A percentile compares a stretch with the other conserved stretches of the same genome.
These are phyloP conservation scores for Pholiota adiposa DNA, from an alignment of 1,284 basidiomycete species.

Conservation along the genomic window DNA sequence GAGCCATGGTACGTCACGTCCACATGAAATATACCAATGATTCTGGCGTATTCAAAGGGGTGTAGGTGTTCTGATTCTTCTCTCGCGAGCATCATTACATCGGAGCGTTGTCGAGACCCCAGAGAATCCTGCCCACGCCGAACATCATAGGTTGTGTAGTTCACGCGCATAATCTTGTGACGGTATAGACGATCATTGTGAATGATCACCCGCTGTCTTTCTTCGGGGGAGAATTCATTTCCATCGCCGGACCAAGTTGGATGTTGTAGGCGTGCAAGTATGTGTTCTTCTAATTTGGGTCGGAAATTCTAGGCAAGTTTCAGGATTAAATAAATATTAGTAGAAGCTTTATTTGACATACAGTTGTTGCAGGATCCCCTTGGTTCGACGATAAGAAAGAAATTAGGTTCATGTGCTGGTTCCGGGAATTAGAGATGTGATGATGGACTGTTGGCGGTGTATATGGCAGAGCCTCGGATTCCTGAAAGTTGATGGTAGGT, in stretches of 20 bases:
- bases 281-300: slow-evolving; percentile 23
- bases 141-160: slow-evolving; percentile 52
- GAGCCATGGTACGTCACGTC: background rate
- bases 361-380: slow-evolving; percentile 27
- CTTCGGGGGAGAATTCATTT: slow-evolving; percentile 10
- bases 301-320: slow-evolving; percentile 21
- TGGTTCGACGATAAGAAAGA: slow-evolving; percentile 20
- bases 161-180: slow-evolving; percentile 40
- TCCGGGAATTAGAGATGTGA: slow-evolving; percentile 11
- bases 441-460: slow-evolving; percentile 15
- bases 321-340: background rate
- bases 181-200: slow-evolving; percentile 35
- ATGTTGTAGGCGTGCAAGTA: slow-evolving; percentile 21
- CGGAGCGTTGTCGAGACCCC: background rate
- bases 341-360: slow-evolving; percentile 3
- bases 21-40: background rate
- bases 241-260: slow-evolving; percentile 2
- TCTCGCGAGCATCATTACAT: background rate
- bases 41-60: background rate
- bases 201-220: slow-evolving; percentile 28
- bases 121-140: background rate
- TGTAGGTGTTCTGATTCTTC: background rate
- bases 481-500: slow-evolving; percentile 4
- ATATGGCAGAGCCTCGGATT: slow-evolving; percentile 8
- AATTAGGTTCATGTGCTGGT: slow-evolving; percentile 16